Conservation (phyloP, 441 rosid genomes). For the Erysimum pusillum region DNA sequence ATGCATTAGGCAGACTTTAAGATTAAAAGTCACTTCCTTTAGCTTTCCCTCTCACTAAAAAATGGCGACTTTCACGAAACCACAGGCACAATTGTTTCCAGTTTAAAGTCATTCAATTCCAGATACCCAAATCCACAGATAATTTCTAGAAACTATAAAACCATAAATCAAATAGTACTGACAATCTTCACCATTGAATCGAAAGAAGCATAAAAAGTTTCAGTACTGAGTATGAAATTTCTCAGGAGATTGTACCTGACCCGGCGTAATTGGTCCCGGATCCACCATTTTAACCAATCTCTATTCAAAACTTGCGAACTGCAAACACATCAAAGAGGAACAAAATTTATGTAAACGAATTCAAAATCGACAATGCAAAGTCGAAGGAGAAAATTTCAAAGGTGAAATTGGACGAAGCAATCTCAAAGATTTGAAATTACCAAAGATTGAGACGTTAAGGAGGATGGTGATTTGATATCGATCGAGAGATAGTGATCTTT, state of each 20-base stretch:
- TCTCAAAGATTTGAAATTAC: constrained; percentile 22
- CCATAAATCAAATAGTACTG: not conserved
- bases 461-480: constrained; percentile 16
- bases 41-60: constrained; percentile 11
- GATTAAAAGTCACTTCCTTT: not conserved
- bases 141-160: not conserved
- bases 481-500: constrained; percentile 33
- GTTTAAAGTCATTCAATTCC: not conserved
- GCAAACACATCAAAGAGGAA: constrained; percentile 9
- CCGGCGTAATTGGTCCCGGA: constrained; percentile 51
- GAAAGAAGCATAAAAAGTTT: not conserved
- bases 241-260: constrained; percentile 33
- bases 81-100: not conserved
- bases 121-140: not conserved
- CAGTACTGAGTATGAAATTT: not conserved
- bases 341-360: not conserved
- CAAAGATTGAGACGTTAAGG: constrained; percentile 38
- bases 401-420: not conserved
- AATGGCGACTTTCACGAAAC: constrained; percentile 14
- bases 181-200: not conserved
- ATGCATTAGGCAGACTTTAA: not conserved
- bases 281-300: constrained; percentile 43
- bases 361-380: constrained; percentile 20
- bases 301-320: constrained; percentile 9
- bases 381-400: not conserved